Base-by-base conservation (phyloP, 192 early-diverging fungal genomes). In the Jimgerdemannia flammicorona region DNA sequence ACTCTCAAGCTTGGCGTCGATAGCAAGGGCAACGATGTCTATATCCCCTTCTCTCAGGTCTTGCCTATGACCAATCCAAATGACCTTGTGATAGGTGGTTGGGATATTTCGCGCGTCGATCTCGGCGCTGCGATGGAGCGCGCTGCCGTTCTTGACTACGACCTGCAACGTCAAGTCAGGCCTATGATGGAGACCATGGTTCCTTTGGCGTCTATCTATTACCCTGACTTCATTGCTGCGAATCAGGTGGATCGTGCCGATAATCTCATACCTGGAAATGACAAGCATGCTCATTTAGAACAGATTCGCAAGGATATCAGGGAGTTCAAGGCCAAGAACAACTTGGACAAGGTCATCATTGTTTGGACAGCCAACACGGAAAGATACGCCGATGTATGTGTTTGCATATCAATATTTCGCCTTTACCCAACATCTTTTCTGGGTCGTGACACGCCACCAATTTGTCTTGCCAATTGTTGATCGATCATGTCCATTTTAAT, bases 361-460 rank as follows among this genome's bases (percentile, higher is more conserved):
- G 87, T 99, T 80, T 99, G 98, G 98, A 97, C 98, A 41, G 98
- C 98, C 85, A 99, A 98, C 90, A 99, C 98, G 43, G 98, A 99
- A 88, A 93, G 98, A 67, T 96, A 88, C 83, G 83, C 94, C 42
- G 90, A 91, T 59, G 49, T 59, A 59, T 59, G 49, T 59, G 6
- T 10, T 59, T 59, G 29, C 29, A 29, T 29, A 29, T 29, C 29
- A 29, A 29, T 59, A 59, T 59, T 59, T 59, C 14, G 0, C 14
- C 6, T 59, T 59, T 59, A 59, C 49, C 14, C 14, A 10, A 10
- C 14, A 10, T 59, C 14, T 59, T 59, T 59, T 59, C 14, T 59
- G 29, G 29, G 29, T 29, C 29, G 29, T 29, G 29, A 29, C 29
- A 29, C 29, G 29, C 29, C 29, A 29, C 29, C 29, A 29, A 29